Base-by-base conservation (phyloP, 345 rosid genomes). In the Pistacia vera region DNA sequence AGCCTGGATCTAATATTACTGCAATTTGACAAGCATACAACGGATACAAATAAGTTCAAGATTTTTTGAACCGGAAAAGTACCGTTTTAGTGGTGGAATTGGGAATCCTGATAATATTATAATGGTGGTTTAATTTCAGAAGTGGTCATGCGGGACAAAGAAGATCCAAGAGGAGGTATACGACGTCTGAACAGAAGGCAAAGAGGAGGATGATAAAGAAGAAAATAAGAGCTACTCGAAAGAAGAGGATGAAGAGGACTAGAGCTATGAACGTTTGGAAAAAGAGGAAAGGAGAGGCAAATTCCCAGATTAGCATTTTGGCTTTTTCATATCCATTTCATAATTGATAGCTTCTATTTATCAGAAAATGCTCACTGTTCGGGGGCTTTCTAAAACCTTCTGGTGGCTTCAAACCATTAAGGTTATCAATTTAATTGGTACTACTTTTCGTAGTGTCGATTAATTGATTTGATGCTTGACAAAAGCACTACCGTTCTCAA, bases 141-240 rank as follows among this genome's bases (percentile, higher is more conserved):
- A 49, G 54, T 49, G 2, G 54, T 46, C 57, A 72, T 10, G 35
- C 7, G 5, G 52, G 22, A 25, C 33, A 55, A 66, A 80, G 36
- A 66, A 82, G 75, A 51, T 85, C 79, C 3, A 74, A 2, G n/a
- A 81, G 1, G n/a, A 80, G 54, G 66, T 81, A 70, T 54, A 86
- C 78, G 5, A 86, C 44, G 64, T 83, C 81, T 0, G 83, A 81
- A 61, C 86, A 86, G 28, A 83, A 54, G 1, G 85, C 82, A 17
- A 86, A 72, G n/a, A 79, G 68, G 16, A 86, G 63, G 56, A 66
- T 12, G 11, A 81, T 64, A 52, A 86, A 65, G 66, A 80, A 70
- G 73, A 83, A 72, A 1, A 70, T 70, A 57, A 71, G 25, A 1
- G 81, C 67, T 0, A 70, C 55, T 13, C 82, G 56, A 54, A 81